Evolutionary conservation across 805 yeast genomes (phyloP).

Genomic region (Pichia ethanolica): DNA sequence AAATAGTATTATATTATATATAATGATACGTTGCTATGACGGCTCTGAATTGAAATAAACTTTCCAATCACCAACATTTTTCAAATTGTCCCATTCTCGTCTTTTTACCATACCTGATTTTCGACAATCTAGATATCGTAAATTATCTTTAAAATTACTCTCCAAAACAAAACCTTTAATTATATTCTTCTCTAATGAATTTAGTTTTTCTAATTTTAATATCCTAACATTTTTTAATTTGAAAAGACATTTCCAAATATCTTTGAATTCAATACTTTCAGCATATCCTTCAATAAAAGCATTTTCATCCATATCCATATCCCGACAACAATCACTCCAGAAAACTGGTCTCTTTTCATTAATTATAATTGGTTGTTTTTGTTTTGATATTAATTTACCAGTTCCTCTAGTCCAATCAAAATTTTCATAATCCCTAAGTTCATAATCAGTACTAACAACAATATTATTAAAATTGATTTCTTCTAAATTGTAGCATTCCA

Average conservation of each 20-base stretch:
- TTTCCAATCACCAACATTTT: constrained; percentile 20
- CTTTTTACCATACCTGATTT: constrained; percentile 44
- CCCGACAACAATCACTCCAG: constrained; percentile 27
- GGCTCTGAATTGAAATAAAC: not conserved
- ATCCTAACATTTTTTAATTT: constrained; percentile 15
- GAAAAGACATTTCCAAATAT: constrained; percentile 26
- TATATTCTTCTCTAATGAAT: constrained; percentile 29
- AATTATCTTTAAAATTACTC: constrained; percentile 13
- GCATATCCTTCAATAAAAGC: constrained; percentile 26
- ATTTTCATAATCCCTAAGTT: constrained; percentile 33
- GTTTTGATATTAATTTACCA: constrained; percentile 16
- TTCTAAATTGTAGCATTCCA: constrained; percentile 56
- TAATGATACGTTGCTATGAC: not conserved
- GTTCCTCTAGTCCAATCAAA: constrained; percentile 28
- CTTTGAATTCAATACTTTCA: constrained; percentile 35
- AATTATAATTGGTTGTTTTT: constrained; percentile 9
- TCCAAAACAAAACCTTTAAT: constrained; percentile 13
- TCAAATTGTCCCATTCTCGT: constrained; percentile 37
- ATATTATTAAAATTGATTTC: constrained; percentile 52
- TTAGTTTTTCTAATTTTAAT: constrained; percentile 24
- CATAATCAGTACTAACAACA: constrained; percentile 62
- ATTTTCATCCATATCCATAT: constrained; percentile 25
- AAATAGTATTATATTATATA: no score
- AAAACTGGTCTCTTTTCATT: constrained; percentile 14
- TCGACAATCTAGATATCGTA: constrained; percentile 32